These are phyloP conservation scores for Erodium moschatum DNA, from an alignment of 441 rosid genomes.

Conservation along the genomic window DNA sequence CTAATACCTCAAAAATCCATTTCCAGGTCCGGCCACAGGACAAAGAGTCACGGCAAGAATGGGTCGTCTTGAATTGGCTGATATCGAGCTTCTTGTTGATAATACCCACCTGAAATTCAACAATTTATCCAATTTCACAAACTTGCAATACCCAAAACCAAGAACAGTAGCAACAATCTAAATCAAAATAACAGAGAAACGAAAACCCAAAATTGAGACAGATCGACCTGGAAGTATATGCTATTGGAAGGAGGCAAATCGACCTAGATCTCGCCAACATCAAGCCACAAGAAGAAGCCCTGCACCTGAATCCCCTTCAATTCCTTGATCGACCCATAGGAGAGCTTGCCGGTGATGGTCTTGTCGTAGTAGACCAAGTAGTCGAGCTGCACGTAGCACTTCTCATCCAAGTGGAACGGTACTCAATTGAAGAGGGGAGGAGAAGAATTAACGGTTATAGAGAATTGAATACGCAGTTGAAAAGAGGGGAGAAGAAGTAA, in stretches of 20 bases:
- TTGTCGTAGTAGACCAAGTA: constrained; percentile 73
- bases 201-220: background rate
- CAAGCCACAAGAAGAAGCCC: constrained; percentile 62
- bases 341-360: constrained; percentile 52
- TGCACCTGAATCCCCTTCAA: constrained; percentile 78
- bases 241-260: constrained; percentile 77
- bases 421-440: no score
- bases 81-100: constrained; percentile 72
- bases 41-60: constrained; percentile 54
- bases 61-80: constrained; percentile 77
- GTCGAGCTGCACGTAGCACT: constrained; percentile 66
- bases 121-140: background rate
- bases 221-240: constrained; percentile 50
- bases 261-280: constrained; percentile 73
- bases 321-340: constrained; percentile 59
- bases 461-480: no score
- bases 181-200: background rate
- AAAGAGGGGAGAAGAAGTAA: no score
- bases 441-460: no score
- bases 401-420: constrained; percentile 33
- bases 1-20: constrained; percentile 43
- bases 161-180: background rate
- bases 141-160: background rate
- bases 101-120: constrained; percentile 42
- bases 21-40: constrained; percentile 39